phyloP scores from a whole-genome alignment of 441 rosid species.

The Syzygium malaccense region DNA sequence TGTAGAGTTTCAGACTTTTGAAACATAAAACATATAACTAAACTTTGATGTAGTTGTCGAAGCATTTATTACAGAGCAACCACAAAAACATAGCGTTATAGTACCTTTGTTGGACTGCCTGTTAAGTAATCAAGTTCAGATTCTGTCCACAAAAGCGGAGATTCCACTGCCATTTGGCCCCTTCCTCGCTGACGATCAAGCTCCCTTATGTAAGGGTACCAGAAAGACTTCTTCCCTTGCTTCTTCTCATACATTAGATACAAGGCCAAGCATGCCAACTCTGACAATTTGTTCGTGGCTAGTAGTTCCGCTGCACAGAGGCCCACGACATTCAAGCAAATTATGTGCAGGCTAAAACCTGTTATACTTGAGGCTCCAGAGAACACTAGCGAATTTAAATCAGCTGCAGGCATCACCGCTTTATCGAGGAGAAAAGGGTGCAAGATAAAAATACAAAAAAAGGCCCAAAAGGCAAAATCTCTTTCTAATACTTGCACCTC shows the following conservation, averaged over 20 bases:
- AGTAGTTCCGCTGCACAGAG: constrained; percentile 66
- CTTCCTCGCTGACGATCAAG: constrained; percentile 98
- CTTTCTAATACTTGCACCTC: not conserved
- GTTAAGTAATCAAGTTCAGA: constrained; percentile 78
- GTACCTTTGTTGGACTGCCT: constrained; percentile 92
- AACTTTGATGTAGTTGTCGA: not conserved
- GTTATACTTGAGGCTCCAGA: not conserved
- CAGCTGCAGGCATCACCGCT: not conserved
- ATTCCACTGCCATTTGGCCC: constrained; percentile 88
- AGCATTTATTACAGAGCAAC: not conserved
- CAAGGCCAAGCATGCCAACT: constrained; percentile 91
- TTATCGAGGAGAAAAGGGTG: not conserved
- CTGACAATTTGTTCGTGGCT: constrained; percentile 84
- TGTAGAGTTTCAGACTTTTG: constrained; percentile 10
- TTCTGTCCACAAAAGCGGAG: constrained; percentile 90
- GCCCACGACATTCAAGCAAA: constrained; percentile 1
- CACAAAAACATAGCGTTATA: not conserved
- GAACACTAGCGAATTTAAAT: not conserved
- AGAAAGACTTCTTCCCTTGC: constrained; percentile 86
- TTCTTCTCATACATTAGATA: constrained; percentile 97
- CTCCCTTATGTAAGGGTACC: constrained; percentile 94
- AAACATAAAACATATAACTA: not conserved
- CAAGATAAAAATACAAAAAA: not conserved
- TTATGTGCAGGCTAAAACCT: not conserved
- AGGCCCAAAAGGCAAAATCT: not conserved